These are phyloP conservation scores for Rosa hybrid DNA, from an alignment of 331 rosid genomes.

Conservation along the genomic window DNA sequence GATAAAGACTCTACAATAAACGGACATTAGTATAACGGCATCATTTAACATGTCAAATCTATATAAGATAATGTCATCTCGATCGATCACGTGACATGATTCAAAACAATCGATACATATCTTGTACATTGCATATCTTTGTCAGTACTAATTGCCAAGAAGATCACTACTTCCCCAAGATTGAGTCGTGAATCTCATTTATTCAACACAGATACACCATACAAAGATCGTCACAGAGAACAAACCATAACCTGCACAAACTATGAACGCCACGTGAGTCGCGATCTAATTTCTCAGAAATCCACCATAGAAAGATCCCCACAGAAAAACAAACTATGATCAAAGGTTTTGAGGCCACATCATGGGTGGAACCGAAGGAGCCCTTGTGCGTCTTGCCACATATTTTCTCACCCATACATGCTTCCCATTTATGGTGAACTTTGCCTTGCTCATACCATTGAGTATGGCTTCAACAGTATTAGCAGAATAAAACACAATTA, in stretches of 20 bases:
- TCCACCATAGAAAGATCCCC: not conserved
- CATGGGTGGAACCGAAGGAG: not conserved
- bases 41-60: not conserved
- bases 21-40: not conserved
- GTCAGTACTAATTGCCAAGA: not conserved
- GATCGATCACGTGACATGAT: not conserved
- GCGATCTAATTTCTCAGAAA: not conserved
- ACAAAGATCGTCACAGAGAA: not conserved
- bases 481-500: conserved; percentile 39
- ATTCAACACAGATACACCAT: not conserved
- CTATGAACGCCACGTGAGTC: not conserved
- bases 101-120: not conserved
- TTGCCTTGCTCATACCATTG: conserved; percentile 46
- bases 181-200: not conserved
- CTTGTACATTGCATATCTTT: not conserved
- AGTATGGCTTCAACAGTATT: conserved; percentile 48
- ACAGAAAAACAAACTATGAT: not conserved
- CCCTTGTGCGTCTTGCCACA: conserved; percentile 42
- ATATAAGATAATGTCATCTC: not conserved
- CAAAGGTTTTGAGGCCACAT: not conserved
- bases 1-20: not conserved
- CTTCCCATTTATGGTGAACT: conserved; percentile 69
- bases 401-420: conserved; percentile 75
- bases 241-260: not conserved
- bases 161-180: not conserved